These are phyloP conservation scores for Neurospora sp. DNA, from an alignment of 2,329 filamentous ascomycete genomes.

Conservation along the genomic window DNA sequence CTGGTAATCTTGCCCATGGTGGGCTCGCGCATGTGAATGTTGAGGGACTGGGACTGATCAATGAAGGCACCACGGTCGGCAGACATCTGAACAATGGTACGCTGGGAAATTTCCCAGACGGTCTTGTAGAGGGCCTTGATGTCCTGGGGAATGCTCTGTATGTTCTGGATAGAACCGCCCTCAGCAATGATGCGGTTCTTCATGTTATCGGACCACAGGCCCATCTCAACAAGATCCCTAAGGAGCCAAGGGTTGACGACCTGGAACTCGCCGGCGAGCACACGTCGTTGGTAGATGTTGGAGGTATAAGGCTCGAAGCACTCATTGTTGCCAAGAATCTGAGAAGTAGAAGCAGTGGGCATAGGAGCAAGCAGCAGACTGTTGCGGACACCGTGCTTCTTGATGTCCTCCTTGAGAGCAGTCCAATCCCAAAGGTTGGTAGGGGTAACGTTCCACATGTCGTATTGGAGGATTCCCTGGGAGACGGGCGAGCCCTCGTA, in stretches of 20 bases:
- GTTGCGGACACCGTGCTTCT: slow-evolving; percentile 90
- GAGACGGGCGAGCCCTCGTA: slow-evolving; percentile 93
- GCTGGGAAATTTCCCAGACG: slow-evolving; percentile 98
- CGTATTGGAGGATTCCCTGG: slow-evolving; percentile 91
- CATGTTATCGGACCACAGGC: slow-evolving; percentile 98
- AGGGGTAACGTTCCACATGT: slow-evolving; percentile 96
- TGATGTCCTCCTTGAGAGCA: slow-evolving; percentile 78
- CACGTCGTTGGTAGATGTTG: slow-evolving; percentile 98
- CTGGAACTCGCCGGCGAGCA: slow-evolving; percentile 97
- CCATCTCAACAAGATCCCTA: slow-evolving; percentile 95
- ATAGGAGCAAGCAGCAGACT: slow-evolving; percentile 91
- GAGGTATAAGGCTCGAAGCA: slow-evolving; percentile 99
- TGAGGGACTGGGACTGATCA: slow-evolving; percentile 96
- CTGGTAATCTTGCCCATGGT: slow-evolving; percentile 99
- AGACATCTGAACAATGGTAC: slow-evolving; percentile 92
- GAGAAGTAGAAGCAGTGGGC: slow-evolving; percentile 94
- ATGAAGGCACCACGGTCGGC: slow-evolving; percentile 98
- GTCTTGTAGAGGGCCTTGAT: slow-evolving; percentile 99
- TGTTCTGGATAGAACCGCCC: slow-evolving; percentile 90
- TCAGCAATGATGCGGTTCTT: slow-evolving; percentile 99
- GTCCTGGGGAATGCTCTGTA: slow-evolving; percentile 91
- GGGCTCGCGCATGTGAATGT: slow-evolving; percentile 98
- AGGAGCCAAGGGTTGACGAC: slow-evolving; percentile 98
- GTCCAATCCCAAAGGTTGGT: slow-evolving; percentile 97
- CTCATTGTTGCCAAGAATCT: slow-evolving; percentile 98